phyloP scores from a whole-genome alignment of 1,139 yeast species.

The Oligophagozyma castellii region DNA sequence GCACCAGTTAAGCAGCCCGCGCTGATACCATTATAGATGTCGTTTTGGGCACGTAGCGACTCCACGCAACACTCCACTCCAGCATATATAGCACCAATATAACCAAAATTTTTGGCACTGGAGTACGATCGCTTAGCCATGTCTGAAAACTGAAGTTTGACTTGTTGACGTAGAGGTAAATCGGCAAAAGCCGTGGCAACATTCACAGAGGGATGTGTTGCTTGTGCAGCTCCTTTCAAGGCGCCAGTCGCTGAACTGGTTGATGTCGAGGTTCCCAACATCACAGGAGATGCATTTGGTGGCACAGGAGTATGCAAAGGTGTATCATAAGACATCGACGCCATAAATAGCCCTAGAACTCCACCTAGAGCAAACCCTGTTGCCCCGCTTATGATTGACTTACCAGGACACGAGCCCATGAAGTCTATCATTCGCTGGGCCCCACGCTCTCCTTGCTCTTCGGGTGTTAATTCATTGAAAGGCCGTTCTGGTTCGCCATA shows the following conservation, averaged over 20 bases:
- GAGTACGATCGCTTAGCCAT: slow-evolving; percentile 81
- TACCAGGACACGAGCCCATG: slow-evolving; percentile 94
- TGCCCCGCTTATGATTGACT: slow-evolving; percentile 81
- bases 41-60: slow-evolving; percentile 67
- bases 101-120: slow-evolving; percentile 90
- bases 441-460: slow-evolving; percentile 86
- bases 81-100: slow-evolving; percentile 82
- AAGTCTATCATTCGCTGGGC: slow-evolving; percentile 72
- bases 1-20: slow-evolving; percentile 98
- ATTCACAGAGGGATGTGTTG: slow-evolving; percentile 12
- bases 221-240: slow-evolving; percentile 2
- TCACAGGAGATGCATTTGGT: slow-evolving; percentile 26
- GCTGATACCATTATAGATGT: slow-evolving; percentile 76
- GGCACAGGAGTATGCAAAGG: slow-evolving; percentile 24
- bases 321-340: slow-evolving; percentile 46
- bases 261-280: too few relatives aligned
- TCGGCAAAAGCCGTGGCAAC: slow-evolving; percentile 51
- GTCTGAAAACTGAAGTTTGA: slow-evolving; percentile 80
- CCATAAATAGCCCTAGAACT: slow-evolving; percentile 92
- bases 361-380: slow-evolving; percentile 95
- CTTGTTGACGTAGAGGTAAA: slow-evolving; percentile 82
- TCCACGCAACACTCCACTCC: slow-evolving; percentile 94
- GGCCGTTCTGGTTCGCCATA: slow-evolving; percentile 31
- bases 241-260: background rate
- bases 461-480: slow-evolving; percentile 65